phyloP scores from a whole-genome alignment of 1,139 yeast species.

The Suhomyces yuchorum region DNA sequence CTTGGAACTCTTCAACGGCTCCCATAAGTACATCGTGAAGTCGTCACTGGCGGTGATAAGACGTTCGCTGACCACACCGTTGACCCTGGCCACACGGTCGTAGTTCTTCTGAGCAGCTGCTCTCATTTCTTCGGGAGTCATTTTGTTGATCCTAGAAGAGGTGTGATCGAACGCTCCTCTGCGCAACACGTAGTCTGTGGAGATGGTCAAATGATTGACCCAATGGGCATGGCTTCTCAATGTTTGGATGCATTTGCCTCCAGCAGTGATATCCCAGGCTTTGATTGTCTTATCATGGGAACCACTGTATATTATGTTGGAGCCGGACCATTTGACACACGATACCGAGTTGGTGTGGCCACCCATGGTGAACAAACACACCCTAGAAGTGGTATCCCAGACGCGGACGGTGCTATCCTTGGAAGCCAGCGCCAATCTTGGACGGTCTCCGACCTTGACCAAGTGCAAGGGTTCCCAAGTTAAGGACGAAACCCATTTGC shows the following conservation, averaged over 20 bases:
- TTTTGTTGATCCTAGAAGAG: slow-evolving; percentile 25
- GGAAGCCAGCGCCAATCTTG: slow-evolving; percentile 83
- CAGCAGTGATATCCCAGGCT: slow-evolving; percentile 81
- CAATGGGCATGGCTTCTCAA: slow-evolving; percentile 94
- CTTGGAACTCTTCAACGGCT: slow-evolving; percentile 75
- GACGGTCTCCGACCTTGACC: slow-evolving; percentile 61
- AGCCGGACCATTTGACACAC: slow-evolving; percentile 96
- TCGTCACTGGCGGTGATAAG: slow-evolving; percentile 96
- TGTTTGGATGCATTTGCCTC: slow-evolving; percentile 78
- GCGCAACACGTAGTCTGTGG: slow-evolving; percentile 86
- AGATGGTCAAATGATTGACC: slow-evolving; percentile 91
- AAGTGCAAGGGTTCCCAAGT: slow-evolving; percentile 95
- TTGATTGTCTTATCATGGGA: slow-evolving; percentile 95
- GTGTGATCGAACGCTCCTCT: slow-evolving; percentile 76
- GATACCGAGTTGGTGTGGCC: slow-evolving; percentile 92
- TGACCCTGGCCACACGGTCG: slow-evolving; percentile 74
- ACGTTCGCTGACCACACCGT: slow-evolving; percentile 72
- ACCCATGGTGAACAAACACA: slow-evolving; percentile 68
- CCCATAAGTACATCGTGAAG: slow-evolving; percentile 98
- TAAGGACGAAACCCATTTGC: slow-evolving; percentile 85
- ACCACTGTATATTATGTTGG: slow-evolving; percentile 80
- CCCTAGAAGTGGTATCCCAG: slow-evolving; percentile 84
- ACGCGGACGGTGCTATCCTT: slow-evolving; percentile 89
- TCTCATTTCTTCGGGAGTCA: slow-evolving; percentile 34
- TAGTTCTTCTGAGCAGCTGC: slow-evolving; percentile 52